phyloP scores from a whole-genome alignment of 192 early-diverging fungal genomes.

The Entomortierella beljakovae region DNA sequence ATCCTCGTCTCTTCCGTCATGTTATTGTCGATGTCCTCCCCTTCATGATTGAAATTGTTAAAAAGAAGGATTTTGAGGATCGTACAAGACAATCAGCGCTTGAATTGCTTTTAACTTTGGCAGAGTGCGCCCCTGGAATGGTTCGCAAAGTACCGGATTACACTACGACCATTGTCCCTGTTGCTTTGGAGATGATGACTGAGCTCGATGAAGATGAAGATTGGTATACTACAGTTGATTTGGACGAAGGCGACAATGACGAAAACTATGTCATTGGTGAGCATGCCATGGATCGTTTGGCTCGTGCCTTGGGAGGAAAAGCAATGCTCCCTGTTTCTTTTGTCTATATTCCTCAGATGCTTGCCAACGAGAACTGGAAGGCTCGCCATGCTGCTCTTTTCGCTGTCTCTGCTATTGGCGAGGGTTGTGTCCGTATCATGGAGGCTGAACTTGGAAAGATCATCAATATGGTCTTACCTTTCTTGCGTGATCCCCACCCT shows the following conservation, averaged over 20 bases:
- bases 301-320: slow-evolving; percentile 88
- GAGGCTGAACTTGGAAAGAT: slow-evolving; percentile 88
- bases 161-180: slow-evolving; percentile 81
- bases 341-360: slow-evolving; percentile 88
- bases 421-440: slow-evolving; percentile 97
- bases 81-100: slow-evolving; percentile 90
- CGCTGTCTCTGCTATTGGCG: slow-evolving; percentile 96
- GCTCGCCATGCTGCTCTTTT: slow-evolving; percentile 93
- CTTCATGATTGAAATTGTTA: slow-evolving; percentile 82
- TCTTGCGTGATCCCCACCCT: slow-evolving; percentile 89
- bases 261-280: slow-evolving; percentile 91
- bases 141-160: slow-evolving; percentile 92
- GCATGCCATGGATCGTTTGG: slow-evolving; percentile 96
- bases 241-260: slow-evolving; percentile 93
- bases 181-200: slow-evolving; percentile 95
- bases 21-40: slow-evolving; percentile 78
- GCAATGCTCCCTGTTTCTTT: slow-evolving; percentile 91
- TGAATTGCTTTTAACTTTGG: slow-evolving; percentile 92
- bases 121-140: slow-evolving; percentile 90
- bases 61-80: slow-evolving; percentile 83
- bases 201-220: slow-evolving; percentile 88
- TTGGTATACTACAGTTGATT: slow-evolving; percentile 91
- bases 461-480: slow-evolving; percentile 81
- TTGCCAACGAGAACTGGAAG: slow-evolving; percentile 86
- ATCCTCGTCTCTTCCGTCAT: slow-evolving; percentile 86